Percentiles rank a stretch among this genome's conserved stretches.
These are phyloP conservation scores for Actinidia chinensis DNA, from an alignment of 179 eudicot genomes.

Conservation along the genomic window DNA sequence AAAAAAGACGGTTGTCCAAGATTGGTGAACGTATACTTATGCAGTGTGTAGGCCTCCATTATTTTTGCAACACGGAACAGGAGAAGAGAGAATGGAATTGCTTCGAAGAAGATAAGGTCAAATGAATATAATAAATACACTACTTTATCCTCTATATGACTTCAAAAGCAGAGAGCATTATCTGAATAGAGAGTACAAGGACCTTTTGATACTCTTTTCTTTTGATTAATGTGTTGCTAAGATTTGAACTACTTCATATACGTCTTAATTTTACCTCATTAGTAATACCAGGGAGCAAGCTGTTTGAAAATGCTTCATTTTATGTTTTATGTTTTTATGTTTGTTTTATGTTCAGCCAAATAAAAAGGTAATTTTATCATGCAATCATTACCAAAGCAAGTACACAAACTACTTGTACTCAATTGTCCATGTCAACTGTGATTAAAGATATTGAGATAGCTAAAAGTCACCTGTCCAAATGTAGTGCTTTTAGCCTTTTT, in stretches of 20 bases:
- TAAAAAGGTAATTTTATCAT: neutral
- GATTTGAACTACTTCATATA: neutral
- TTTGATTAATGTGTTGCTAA: neutral
- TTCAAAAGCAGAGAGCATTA: neutral
- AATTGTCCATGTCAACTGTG: neutral
- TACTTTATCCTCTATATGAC: neutral
- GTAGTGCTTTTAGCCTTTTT: constrained; percentile 7
- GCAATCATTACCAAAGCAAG: neutral
- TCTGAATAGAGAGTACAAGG: neutral
- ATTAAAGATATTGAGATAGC: constrained; percentile 3
- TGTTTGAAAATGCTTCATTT: neutral
- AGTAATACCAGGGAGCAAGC: neutral
- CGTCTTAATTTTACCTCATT: neutral
- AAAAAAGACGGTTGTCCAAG: constrained; percentile 12
- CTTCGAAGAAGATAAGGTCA: neutral
- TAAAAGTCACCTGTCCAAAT: constrained; percentile 16
- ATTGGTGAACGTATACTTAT: neutral
- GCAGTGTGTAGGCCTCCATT: neutral
- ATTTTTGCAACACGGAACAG: neutral
- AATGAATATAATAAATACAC: neutral
- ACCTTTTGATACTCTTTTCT: neutral
- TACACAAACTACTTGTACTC: neutral
- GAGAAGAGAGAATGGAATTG: too few relatives aligned
- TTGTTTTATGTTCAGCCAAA: neutral
- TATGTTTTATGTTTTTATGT: neutral